Evolutionary conservation across 441 rosid species (phyloP), one percentile per base, ranked within the genome.

Genomic region (Eutrema salsugineum): DNA sequence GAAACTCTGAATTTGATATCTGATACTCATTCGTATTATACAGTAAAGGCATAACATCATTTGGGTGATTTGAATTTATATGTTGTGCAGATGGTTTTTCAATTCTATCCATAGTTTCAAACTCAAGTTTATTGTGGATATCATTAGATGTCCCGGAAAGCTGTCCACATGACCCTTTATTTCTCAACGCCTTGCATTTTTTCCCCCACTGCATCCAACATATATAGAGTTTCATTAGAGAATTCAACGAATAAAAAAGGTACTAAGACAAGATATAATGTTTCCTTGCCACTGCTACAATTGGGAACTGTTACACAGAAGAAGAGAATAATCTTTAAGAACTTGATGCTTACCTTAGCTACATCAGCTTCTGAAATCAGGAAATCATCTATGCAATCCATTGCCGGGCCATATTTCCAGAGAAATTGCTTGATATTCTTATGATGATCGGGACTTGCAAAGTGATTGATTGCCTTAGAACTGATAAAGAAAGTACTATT

Each of bases 21-120:
- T 93, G 97, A 88, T 77, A 67, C 98, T 93, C 88, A 89, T 83
- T 78, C 49, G 90, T 95, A 86, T 83, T 39, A 79, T 73, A 83
- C 71, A 78, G 97, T 91, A 89, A 95, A 92, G 98, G 99, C 87
- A 85, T 80, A 89, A 89, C 98, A 87, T 73, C 67, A 84, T 83
- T 84, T 68, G 79, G 71, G 84, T 55, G 5, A 74, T 80, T 76
- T 28, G 78, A 76, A 42, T 59, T 79, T 71, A 69, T 74, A 79
- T 67, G 81, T 58, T 80, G 66, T 75, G 70, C 38, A 80, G 33
- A 50, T 84, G 81, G 75, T 15, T 70, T 83, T 66, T 79, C 83
- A 82, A 70, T 84, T 75, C 64, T 83, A 81, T 79, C 77, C 73
- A 75, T 72, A 77, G 75, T 83, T 71, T 83, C 83, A 82, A 70